Conservation (phyloP, 768 basidiomycete species). For the Naganishia antarctica region DNA sequence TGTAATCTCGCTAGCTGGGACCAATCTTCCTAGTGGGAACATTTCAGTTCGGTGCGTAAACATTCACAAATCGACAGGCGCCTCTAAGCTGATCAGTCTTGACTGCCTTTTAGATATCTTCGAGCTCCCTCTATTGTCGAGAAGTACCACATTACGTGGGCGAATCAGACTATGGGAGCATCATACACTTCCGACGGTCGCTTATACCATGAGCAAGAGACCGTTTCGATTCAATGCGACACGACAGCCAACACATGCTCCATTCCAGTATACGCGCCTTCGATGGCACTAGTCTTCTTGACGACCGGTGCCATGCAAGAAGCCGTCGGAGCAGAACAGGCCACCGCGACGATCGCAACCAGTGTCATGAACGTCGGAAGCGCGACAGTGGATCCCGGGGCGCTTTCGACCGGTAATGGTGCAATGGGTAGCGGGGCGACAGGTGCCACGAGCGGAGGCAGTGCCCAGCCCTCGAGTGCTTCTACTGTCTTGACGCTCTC, state of each 20-base stretch:
- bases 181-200: constrained; percentile 65
- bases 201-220: constrained; percentile 56
- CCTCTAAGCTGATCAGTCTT: not conserved
- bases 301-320: constrained; percentile 52
- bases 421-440: constrained; percentile 46
- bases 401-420: constrained; percentile 65
- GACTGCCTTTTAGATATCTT: constrained; percentile 34
- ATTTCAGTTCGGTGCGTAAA: constrained; percentile 55
- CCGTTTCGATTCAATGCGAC: constrained; percentile 63
- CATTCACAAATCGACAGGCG: not conserved
- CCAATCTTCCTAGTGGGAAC: constrained; percentile 39
- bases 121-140: constrained; percentile 58
- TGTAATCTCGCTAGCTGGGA: constrained; percentile 54
- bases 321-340: constrained; percentile 33
- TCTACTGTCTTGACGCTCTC: not conserved
- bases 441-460: constrained; percentile 34
- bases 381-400: constrained; percentile 56
- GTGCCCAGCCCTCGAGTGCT: constrained; percentile 11
- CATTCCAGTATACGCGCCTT: constrained; percentile 64
- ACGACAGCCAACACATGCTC: constrained; percentile 56
- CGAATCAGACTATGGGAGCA: constrained; percentile 60
- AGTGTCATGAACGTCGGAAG: constrained; percentile 55
- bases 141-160: constrained; percentile 69
- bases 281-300: constrained; percentile 71
- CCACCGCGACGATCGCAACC: constrained; percentile 58